phyloP scores from a whole-genome alignment of 2,329 filamentous ascomycete genomes.

The Rutstroemia sp. region DNA sequence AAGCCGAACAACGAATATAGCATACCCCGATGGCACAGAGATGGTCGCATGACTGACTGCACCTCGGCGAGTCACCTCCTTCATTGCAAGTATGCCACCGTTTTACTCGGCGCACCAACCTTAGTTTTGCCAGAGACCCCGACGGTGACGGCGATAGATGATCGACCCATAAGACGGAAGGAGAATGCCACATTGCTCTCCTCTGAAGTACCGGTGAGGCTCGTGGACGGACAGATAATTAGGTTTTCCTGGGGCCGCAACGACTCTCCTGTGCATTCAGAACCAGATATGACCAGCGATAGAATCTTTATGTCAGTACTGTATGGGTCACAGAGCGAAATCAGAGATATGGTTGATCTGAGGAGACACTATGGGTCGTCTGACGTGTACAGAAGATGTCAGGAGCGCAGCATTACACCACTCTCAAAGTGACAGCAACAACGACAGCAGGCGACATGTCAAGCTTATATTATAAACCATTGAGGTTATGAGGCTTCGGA shows the following conservation, averaged over 20 bases:
- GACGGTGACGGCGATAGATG: background rate
- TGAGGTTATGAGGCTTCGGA: too few relatives aligned
- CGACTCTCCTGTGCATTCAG: constrained; percentile 8
- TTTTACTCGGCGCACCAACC: background rate
- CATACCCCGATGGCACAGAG: constrained; percentile 4
- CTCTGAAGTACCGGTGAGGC: background rate
- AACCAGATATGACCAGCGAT: constrained; percentile 4
- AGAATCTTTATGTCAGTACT: constrained; percentile 5
- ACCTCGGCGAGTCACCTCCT: background rate
- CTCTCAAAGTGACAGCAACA: too few relatives aligned
- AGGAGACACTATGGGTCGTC: background rate
- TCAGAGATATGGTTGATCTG: background rate
- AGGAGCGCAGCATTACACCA: too few relatives aligned
- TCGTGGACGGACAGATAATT: background rate
- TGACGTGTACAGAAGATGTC: background rate
- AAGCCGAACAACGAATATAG: background rate
- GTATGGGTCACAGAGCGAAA: constrained; percentile 1
- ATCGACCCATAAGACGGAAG: background rate
- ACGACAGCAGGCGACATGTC: too few relatives aligned
- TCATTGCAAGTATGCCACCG: constrained; percentile 2
- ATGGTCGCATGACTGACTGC: constrained; percentile 5
- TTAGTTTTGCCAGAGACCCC: constrained; percentile 2
- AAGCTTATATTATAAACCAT: too few relatives aligned
- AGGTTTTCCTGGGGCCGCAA: constrained; percentile 7
- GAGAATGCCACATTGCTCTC: background rate